Base-by-base conservation (phyloP, 1,139 yeast species). In the Geotrichum cucujoidarum region DNA sequence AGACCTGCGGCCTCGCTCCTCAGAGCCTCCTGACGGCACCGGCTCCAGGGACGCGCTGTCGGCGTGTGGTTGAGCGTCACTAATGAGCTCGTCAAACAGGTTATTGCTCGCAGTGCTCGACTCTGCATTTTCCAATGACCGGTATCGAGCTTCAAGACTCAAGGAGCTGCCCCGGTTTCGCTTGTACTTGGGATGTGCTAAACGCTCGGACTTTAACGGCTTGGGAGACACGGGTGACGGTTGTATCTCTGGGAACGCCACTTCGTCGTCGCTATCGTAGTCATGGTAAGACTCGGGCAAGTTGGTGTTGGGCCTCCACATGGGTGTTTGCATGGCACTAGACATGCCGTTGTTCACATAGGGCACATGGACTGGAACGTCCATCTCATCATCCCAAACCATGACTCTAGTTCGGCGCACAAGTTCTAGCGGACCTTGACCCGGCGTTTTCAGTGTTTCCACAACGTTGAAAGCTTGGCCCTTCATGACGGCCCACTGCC, bases 391-490 rank as follows among this genome's bases (percentile, higher is more conserved):
- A 60, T 83, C 89, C 69, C 78, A 71, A 0, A 83, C 77, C 52
- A 78, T 60, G 37, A 81, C 69, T 45, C 82, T 69, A 17, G 78
- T 76, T 42, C 83, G 64, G 54, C 85, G 69, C 0, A 82, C 81
- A 22, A 83, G 67, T 53, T 83, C 89, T 50, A 82, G 66, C 0
- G 89, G 90, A 0, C 89, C 88, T 45, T 80, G 83, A 40, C 75
- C 73, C 1, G 72, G 70, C 35, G 71, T 65, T 56, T 78, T 79
- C 47, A 83, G 64, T 0, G 82, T 74, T 56, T 83, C 88, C 4
- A 83, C 83, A 4, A 83, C 83, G 56, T 83, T 83, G 65, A 81
- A 83, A 0, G 92, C 88, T 58, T 84, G 92, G 0, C 94, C 94
- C 59, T 83, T 83, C 58, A 84, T 59, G 1, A 83, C 83, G 0